Conservation (phyloP, 2,329 filamentous ascomycete species). For the Monosporascus sp. region DNA sequence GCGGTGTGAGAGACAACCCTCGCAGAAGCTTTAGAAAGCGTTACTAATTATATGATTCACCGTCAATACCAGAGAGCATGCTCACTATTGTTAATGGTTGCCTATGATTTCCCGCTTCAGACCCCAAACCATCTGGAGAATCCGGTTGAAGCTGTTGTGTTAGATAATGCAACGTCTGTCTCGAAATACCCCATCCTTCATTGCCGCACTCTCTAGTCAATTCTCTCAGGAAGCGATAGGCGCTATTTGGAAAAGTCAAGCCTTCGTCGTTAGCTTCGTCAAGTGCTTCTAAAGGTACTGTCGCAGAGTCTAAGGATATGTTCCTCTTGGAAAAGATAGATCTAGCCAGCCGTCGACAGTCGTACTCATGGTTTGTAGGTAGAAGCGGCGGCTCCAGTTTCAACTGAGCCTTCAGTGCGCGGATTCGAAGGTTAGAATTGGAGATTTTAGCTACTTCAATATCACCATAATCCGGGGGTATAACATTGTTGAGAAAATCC, state of each 20-base stretch:
- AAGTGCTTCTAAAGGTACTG: slow-evolving; percentile 21
- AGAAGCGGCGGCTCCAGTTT: slow-evolving; percentile 23
- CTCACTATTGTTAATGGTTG: slow-evolving; percentile 8
- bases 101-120: slow-evolving; percentile 4
- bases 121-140: slow-evolving; percentile 9
- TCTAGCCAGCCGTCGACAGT: slow-evolving; percentile 15
- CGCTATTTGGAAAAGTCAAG: slow-evolving; percentile 16
- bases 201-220: slow-evolving; percentile 3
- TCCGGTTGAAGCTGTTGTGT: slow-evolving; percentile 10
- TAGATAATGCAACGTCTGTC: slow-evolving; percentile 14
- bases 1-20: slow-evolving; percentile 19
- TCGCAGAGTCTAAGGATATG: slow-evolving; percentile 8
- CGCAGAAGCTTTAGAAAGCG: slow-evolving; percentile 8
- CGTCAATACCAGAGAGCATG: background rate
- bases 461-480: slow-evolving; percentile 5
- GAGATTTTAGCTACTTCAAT: background rate
- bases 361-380: slow-evolving; percentile 20
- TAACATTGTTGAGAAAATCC: slow-evolving; percentile 8
- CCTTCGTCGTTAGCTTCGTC: slow-evolving; percentile 17
- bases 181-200: slow-evolving; percentile 19
- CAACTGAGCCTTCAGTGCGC: slow-evolving; percentile 4
- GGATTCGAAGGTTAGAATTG: slow-evolving; percentile 1
- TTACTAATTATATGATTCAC: slow-evolving; percentile 2
- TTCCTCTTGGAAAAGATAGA: slow-evolving; percentile 9
- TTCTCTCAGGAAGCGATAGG: slow-evolving; percentile 7